A percentile compares a stretch with the other conserved stretches of the same genome.
Conservation (phyloP, 306 rosid genomes). For the Sphenostylis stenocarpa region DNA sequence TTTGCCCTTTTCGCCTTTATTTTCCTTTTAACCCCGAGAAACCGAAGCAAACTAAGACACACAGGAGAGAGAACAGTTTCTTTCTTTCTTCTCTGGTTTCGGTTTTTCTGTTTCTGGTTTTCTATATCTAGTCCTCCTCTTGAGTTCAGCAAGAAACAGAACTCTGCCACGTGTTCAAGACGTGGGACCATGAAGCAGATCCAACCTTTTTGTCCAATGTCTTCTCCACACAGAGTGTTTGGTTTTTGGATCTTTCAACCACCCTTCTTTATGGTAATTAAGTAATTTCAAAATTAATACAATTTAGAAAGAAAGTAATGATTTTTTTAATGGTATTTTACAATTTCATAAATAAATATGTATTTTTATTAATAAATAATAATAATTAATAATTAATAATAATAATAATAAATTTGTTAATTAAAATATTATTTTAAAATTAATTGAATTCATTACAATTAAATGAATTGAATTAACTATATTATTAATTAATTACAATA, state of each 20-base stretch:
- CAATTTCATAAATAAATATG: no score
- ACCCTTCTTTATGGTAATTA: background rate
- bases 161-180: slow-evolving; percentile 46
- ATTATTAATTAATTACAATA: no score
- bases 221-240: background rate
- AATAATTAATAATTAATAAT: no score
- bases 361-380: no score
- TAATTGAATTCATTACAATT: no score
- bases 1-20: background rate
- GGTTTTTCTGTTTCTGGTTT: background rate
- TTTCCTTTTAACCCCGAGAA: background rate
- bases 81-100: background rate
- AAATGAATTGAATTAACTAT: no score
- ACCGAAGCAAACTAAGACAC: background rate
- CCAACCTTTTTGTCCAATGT: slow-evolving; percentile 25
- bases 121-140: background rate
- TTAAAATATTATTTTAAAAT: no score
- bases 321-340: no score
- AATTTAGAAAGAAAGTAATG: background rate
- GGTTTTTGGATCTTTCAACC: background rate
- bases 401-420: no score
- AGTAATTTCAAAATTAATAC: background rate
- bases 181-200: slow-evolving; percentile 28
- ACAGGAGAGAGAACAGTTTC: background rate
- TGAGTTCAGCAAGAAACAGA: slow-evolving; percentile 32